A percentile compares a stretch with the other conserved stretches of the same genome.
Evolutionary conservation across 306 rosid genomes (phyloP).

Genomic region (Alnus glutinosa): DNA sequence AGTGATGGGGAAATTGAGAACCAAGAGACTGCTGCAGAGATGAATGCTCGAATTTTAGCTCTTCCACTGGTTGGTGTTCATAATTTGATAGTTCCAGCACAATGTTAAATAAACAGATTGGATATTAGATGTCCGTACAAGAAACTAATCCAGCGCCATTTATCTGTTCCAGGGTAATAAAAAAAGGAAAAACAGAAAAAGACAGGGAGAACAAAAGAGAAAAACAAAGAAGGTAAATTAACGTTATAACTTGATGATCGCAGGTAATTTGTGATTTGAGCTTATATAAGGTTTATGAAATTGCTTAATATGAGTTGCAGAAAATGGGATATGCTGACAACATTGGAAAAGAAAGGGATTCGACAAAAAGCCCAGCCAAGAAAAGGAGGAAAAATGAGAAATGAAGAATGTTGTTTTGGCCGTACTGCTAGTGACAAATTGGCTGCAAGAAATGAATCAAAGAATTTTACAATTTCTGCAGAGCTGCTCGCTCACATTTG

Average conservation of each 20-base stretch:
- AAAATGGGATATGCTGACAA: slow-evolving; percentile 28
- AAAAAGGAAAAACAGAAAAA: slow-evolving; percentile 35
- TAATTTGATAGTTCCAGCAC: neutral
- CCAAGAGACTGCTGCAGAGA: slow-evolving; percentile 48
- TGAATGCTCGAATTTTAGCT: slow-evolving; percentile 38
- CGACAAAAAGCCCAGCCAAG: slow-evolving; percentile 41
- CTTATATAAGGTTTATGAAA: slow-evolving; percentile 13
- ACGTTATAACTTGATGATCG: slow-evolving; percentile 7
- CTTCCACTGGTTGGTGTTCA: slow-evolving; percentile 53
- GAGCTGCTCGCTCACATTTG: neutral
- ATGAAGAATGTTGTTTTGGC: slow-evolving; percentile 13
- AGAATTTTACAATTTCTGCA: neutral
- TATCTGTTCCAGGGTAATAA: slow-evolving; percentile 39
- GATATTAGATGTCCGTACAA: slow-evolving; percentile 3
- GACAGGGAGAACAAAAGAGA: slow-evolving; percentile 40
- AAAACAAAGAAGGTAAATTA: slow-evolving; percentile 52
- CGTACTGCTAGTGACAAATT: neutral
- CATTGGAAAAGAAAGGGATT: slow-evolving; percentile 22
- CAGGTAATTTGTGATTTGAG: neutral
- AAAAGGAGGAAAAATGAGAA: slow-evolving; percentile 43
- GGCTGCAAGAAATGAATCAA: slow-evolving; percentile 2
- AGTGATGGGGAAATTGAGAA: slow-evolving; percentile 76
- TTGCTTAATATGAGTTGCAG: slow-evolving; percentile 43
- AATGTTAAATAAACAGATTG: slow-evolving; percentile 12
- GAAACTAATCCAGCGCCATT: slow-evolving; percentile 9